phyloP scores from a whole-genome alignment of 1,139 yeast genomes.

The Taphrina flavorubra region DNA sequence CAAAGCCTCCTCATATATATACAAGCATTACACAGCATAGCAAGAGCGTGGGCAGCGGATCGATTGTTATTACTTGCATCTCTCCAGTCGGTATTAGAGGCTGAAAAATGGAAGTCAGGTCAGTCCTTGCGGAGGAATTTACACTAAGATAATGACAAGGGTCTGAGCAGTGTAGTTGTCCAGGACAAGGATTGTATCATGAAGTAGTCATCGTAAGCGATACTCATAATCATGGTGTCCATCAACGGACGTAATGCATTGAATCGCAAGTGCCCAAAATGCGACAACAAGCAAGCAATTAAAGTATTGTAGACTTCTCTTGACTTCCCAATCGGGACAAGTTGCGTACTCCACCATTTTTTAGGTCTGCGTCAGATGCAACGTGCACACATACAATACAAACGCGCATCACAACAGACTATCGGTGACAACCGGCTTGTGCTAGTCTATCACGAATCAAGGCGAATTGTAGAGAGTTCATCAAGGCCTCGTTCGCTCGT shows the following conservation, averaged over 20 bases:
- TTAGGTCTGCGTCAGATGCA: neutral
- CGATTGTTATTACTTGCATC: neutral
- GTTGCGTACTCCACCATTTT: slow-evolving; percentile 1
- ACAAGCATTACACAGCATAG: neutral
- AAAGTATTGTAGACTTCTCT: neutral
- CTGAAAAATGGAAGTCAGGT: no score
- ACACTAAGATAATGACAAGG: neutral
- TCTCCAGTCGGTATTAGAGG: no score
- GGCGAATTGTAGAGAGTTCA: no score
- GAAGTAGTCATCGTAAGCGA: neutral
- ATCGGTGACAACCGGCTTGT: no score
- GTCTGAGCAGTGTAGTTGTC: no score
- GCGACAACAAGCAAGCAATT: no score
- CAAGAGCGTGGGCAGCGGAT: neutral
- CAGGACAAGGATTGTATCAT: neutral
- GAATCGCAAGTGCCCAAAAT: no score
- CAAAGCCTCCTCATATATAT: neutral
- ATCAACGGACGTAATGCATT: no score
- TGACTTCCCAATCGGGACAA: neutral
- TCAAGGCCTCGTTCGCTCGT: no score
- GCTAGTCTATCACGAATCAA: no score
- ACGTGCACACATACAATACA: neutral
- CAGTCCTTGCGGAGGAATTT: neutral
- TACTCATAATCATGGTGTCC: no score
- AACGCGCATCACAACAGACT: neutral